Base-by-base conservation (phyloP, 2,329 filamentous ascomycete species). In the Juglanconis oblonga region DNA sequence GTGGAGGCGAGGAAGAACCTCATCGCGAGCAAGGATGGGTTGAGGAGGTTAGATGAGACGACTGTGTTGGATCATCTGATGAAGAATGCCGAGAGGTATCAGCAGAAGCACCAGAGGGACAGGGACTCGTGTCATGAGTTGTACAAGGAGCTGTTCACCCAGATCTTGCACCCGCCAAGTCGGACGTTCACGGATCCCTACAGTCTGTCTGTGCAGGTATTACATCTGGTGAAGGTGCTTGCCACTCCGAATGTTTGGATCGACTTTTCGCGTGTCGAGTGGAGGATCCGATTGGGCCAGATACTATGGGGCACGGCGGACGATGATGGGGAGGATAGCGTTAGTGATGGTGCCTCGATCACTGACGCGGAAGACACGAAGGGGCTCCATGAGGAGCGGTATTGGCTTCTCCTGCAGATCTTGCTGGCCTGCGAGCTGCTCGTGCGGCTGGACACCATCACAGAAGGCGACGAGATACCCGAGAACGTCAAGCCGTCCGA, bases 211-310 rank as follows among this genome's bases (percentile, higher is more conserved):
- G 86, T 89, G 40, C 89, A 92, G 69, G 90, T 91, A 58, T 80
- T 87, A 65, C 83, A 86, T 4, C 74, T 92, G 17, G 79, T 91
- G 50, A 85, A 85, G 68, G 82, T 88, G 9, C 78, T 92, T 49
- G 83, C 82, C 0, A 76, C 84, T 7, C 80, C 86, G 57, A 87
- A 88, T 58, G 82, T 90, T 50, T 92, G 89, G 89, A 81, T 89
- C 55, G 88, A 92, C 71, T 89, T 92, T 65, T 88, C 87, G 24
- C 80, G 87, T 36, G 86, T 91, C 6, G 88, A 91, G 69, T 91
- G 88, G 88, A 82, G 89, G 42, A 88, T 92, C 60, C 80, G 87
- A 11, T 77, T 92, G 1, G 89, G 89, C 6, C 88, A 91, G 72
- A 80, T 91, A 47, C 73, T 92, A 2, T 92, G 88, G 88, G 86